Evolutionary conservation across 805 yeast species (phyloP), one percentile per base, ranked within the genome.

Genomic region (Saturnispora zaruensis): DNA sequence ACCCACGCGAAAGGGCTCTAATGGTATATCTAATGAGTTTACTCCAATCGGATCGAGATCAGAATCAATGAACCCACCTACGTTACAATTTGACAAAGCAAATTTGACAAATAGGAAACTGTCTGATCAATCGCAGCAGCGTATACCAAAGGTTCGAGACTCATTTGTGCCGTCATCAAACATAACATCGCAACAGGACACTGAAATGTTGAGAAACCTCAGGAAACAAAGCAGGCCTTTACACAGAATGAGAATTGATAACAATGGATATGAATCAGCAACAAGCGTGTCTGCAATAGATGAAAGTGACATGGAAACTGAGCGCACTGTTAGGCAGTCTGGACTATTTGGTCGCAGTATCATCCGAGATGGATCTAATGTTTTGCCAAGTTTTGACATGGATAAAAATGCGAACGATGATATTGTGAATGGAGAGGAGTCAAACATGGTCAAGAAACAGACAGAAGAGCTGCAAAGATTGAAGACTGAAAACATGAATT

Each of bases 401-500:
- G 60, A 57, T 18, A 52, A 49, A 7, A n/a, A 11, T n/a, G 53
- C 44, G 13, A 14, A 28, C 14, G 13, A 28, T 11, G 41, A 20
- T 13, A 30, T 34, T 32, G 26, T 20, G 26, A 51, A 56, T 24
- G 56, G 57, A 20, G 43, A 47, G 11, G 60, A 57, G 14, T 48
- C 61, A 3, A 59, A 59, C 44, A 57, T 59, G 45, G 33, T 64
- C 11, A 58, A 56, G 21, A 53, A 53, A 21, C 70, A 67, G 49
- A 55, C 58, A 11, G 62, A 59, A 38, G 53, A 55, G 16, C 54
- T 62, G 6, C 56, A 60, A 37, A 53, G 55, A 25, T 55, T 74
- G 20, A 62, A 68, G 45, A 63, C 66, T 14, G 78, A 75, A 38
- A 75, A 75, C 51, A 65, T 70, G 53, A 70, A 72, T 50, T 59